phyloP scores from a whole-genome alignment of 148 eudicot species.

The Rheum nobile region DNA sequence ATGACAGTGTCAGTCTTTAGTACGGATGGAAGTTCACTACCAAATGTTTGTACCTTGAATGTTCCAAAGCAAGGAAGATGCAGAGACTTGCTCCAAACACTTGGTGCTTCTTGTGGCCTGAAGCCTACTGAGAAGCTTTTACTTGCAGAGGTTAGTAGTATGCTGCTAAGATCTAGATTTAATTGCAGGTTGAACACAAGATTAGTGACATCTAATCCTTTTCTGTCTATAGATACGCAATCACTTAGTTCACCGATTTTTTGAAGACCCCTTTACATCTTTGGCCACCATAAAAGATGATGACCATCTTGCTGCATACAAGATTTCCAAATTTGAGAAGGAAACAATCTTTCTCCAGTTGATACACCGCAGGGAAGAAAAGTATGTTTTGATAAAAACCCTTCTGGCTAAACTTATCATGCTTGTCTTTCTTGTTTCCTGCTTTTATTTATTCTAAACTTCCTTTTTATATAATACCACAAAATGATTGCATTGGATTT shows the following conservation, averaged over 20 bases:
- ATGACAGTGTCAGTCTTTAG: slow-evolving; percentile 80
- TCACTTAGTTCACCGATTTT: slow-evolving; percentile 68
- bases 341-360: slow-evolving; percentile 64
- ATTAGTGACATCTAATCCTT: background rate
- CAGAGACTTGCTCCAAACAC: slow-evolving; percentile 85
- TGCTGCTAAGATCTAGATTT: background rate
- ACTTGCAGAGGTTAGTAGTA: slow-evolving; percentile 72
- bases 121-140: slow-evolving; percentile 82
- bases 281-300: slow-evolving; percentile 82
- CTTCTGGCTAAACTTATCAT: background rate
- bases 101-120: slow-evolving; percentile 66
- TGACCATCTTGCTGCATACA: slow-evolving; percentile 89
- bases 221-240: slow-evolving; percentile 45
- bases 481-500: background rate
- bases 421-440: background rate
- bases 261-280: slow-evolving; percentile 77
- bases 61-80: slow-evolving; percentile 92
- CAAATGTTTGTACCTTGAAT: slow-evolving; percentile 68
- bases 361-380: slow-evolving; percentile 79
- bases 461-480: background rate
- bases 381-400: slow-evolving; percentile 31
- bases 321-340: slow-evolving; percentile 54
- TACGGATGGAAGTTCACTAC: slow-evolving; percentile 71
- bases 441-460: background rate
- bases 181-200: background rate